phyloP scores from a whole-genome alignment of 2,329 filamentous ascomycete genomes.

The Microdochium bolleyi region DNA sequence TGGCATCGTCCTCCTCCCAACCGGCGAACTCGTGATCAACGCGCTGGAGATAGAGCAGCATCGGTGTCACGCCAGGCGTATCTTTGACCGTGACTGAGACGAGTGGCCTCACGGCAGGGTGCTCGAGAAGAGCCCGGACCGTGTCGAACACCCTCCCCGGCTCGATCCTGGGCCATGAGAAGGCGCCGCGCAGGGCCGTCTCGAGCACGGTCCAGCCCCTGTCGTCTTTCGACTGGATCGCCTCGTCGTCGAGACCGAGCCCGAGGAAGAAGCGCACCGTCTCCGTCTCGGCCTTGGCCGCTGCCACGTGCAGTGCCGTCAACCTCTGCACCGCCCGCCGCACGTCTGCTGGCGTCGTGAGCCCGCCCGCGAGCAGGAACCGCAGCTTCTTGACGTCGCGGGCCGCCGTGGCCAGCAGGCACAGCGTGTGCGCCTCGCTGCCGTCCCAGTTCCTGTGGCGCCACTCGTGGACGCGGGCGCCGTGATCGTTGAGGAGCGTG shows the following conservation, averaged over 20 bases:
- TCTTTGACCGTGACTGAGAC: neutral
- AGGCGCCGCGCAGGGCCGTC: neutral
- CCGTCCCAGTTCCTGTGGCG: neutral
- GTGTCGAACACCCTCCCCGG: neutral
- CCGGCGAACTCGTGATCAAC: no score
- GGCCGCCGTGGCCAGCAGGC: neutral
- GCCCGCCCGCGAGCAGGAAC: neutral
- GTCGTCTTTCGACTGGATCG: neutral
- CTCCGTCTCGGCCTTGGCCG: neutral
- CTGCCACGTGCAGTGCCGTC: neutral
- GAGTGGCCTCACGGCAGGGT: neutral
- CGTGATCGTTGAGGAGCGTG: neutral
- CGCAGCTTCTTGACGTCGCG: neutral
- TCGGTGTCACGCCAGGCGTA: neutral
- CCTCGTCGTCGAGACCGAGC: neutral
- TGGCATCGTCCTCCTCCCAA: no score
- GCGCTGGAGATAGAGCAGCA: neutral
- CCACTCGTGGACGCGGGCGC: neutral
- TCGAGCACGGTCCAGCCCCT: neutral
- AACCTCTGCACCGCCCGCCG: neutral
- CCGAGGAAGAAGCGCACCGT: neutral
- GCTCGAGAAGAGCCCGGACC: neutral
- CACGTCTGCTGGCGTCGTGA: neutral
- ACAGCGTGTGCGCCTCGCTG: neutral
- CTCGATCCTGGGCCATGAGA: neutral